Conservation (phyloP, 2,329 filamentous ascomycete genomes). For the Capronia coronata region DNA sequence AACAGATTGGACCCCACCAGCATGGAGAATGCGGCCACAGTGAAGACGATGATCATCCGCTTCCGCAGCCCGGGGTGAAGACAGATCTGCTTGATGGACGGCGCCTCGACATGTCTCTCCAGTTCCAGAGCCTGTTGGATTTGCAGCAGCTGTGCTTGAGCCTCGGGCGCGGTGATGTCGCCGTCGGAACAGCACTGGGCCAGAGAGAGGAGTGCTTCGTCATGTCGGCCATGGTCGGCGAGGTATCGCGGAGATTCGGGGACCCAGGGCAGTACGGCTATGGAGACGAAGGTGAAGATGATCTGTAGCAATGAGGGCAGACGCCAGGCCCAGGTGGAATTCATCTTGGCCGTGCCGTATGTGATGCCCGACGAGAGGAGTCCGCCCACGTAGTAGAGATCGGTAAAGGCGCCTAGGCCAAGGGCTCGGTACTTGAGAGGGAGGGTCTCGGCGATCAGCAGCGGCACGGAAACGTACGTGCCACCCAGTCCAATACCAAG, state of each 20-base stretch:
- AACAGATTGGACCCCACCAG: constrained; percentile 38
- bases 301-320: constrained; percentile 51
- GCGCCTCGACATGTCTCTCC: constrained; percentile 37
- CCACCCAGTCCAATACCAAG: constrained; percentile 52
- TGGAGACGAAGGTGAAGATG: constrained; percentile 41
- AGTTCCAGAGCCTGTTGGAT: constrained; percentile 45
- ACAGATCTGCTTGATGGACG: constrained; percentile 10
- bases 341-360: constrained; percentile 19
- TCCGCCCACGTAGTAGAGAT: constrained; percentile 20
- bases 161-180: constrained; percentile 37
- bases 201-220: constrained; percentile 40
- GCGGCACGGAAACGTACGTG: constrained; percentile 46
- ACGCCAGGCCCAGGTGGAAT: constrained; percentile 44
- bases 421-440: constrained; percentile 15
- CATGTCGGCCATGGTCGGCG: constrained; percentile 39
- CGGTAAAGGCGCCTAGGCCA: constrained; percentile 19
- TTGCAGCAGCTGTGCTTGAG: constrained; percentile 39
- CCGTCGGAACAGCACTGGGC: constrained; percentile 44
- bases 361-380: constrained; percentile 19
- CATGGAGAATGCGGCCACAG: constrained; percentile 34
- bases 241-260: constrained; percentile 58
- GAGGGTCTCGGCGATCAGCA: constrained; percentile 17
- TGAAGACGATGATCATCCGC: constrained; percentile 36
- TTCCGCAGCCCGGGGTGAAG: constrained; percentile 34
- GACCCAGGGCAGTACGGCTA: constrained; percentile 45